Evolutionary conservation across 176 grass and related monocot species (phyloP).

Genomic region (Panicum miliaceum): DNA sequence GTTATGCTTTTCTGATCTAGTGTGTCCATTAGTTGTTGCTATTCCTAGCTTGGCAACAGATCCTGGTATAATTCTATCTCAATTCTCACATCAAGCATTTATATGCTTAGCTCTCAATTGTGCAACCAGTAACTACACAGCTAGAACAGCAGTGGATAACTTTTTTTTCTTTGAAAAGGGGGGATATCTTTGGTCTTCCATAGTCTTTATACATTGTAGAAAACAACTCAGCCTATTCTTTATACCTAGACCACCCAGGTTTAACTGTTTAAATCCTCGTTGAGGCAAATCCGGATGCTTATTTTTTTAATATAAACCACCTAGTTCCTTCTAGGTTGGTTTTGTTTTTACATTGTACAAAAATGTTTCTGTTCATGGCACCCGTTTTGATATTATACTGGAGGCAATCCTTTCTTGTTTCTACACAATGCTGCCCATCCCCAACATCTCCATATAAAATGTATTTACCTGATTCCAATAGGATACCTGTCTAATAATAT

Average conservation of each 20-base stretch:
- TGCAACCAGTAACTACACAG: not conserved
- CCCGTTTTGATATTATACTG: not conserved
- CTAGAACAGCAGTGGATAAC: not conserved
- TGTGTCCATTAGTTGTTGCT: not conserved
- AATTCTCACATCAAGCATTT: constrained; percentile 5
- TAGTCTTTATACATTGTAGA: not conserved
- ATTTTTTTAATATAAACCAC: too few species aligned
- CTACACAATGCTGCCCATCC: not conserved
- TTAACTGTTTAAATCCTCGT: too few species aligned
- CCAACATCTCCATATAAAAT: not conserved
- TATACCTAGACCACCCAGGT: too few species aligned
- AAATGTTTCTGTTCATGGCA: not conserved
- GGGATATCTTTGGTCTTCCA: not conserved
- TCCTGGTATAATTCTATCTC: not conserved
- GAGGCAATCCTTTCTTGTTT: not conserved
- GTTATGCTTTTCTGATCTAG: not conserved
- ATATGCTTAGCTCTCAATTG: not conserved
- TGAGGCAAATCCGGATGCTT: too few species aligned
- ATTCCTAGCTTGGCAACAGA: not conserved
- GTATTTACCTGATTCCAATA: constrained; percentile 6
- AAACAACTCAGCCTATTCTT: too few species aligned
- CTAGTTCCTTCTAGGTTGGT: too few species aligned
- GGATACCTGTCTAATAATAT: constrained; percentile 3
- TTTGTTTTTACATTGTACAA: not conserved
- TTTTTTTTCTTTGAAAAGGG: not conserved